Evolutionary conservation across 306 rosid genomes (phyloP), one percentile per base, ranked within the genome.

Genomic region (Carpinus viminea): DNA sequence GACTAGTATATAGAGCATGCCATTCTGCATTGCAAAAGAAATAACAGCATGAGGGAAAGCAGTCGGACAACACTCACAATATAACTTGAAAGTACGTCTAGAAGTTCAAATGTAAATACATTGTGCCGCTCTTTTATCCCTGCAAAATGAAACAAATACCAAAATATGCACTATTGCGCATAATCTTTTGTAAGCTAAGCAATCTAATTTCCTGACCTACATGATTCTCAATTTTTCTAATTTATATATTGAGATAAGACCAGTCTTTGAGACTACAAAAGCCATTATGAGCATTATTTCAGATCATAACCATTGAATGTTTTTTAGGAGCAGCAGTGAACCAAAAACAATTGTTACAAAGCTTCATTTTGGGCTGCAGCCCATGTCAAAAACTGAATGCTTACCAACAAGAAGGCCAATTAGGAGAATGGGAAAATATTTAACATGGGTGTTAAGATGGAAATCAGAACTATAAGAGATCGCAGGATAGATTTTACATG

Each of bases 1-100:
- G 83, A 60, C 69, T 59, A 31, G 80, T 78, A 59, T 78, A 83
- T 38, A 83, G 59, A 51, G 78, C 83, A 69, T 83, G 38, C 86
- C 86, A 83, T 73, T 83, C 86, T 83, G 73, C 76, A 74, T 12
- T 61, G 68, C 34, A 57, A 36, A 69, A 56, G 61, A 45, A 47
- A 47, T 31, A 66, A 66, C 16, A 24, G 9, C 57, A 15, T 53
- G 57, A 15, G 7, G 20, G 8, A 53, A 53, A 53, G 0, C 8
- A 17, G 18, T 28, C 34, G n/a, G 68, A 61, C 11, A 61, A 26
- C 16, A 12, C n/a, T 61, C 41, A 57, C 64, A 57, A 57, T 21
- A 21, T 9, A n/a, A 57, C 26, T 24, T 2, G 9, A 21, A 26
- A 41, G 68, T 12, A 60, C 4, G 26, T 60, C 16, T 60, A 28